These are phyloP conservation scores for Candolleomyces efflorescens DNA, from an alignment of 768 basidiomycete genomes.

Conservation along the genomic window DNA sequence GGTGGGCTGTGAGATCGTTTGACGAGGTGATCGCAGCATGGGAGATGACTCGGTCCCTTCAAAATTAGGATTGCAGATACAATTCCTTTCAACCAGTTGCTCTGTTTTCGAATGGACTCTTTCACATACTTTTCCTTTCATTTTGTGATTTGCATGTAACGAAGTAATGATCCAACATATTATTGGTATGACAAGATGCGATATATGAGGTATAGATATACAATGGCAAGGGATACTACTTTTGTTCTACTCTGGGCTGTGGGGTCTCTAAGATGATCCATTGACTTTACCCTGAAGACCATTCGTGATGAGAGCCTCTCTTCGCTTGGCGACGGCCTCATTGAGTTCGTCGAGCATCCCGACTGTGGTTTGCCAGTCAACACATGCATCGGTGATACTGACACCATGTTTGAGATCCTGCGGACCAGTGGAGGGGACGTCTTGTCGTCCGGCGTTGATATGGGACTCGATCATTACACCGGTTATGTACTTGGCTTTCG, in stretches of 20 bases:
- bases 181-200: neutral
- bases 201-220: neutral
- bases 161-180: neutral
- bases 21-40: constrained; percentile 64
- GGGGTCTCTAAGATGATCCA: neutral
- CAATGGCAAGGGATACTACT: neutral
- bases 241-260: neutral
- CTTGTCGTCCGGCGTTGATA: constrained; percentile 87
- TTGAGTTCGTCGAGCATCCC: constrained; percentile 71
- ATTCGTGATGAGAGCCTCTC: constrained; percentile 32
- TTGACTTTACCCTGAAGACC: neutral
- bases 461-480: constrained; percentile 98
- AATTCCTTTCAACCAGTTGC: too few species aligned
- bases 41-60: constrained; percentile 22
- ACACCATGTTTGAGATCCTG: constrained; percentile 70
- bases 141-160: neutral
- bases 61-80: constrained; percentile 5
- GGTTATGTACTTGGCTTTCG: constrained; percentile 70
- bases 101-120: too few species aligned
- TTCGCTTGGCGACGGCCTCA: constrained; percentile 46
- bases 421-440: constrained; percentile 74
- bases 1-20: constrained; percentile 67
- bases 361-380: constrained; percentile 80
- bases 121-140: too few species aligned
- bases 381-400: constrained; percentile 90